Evolutionary conservation across 2,329 filamentous ascomycete species (phyloP).

Genomic region (Magnaporthiopsis poae): DNA sequence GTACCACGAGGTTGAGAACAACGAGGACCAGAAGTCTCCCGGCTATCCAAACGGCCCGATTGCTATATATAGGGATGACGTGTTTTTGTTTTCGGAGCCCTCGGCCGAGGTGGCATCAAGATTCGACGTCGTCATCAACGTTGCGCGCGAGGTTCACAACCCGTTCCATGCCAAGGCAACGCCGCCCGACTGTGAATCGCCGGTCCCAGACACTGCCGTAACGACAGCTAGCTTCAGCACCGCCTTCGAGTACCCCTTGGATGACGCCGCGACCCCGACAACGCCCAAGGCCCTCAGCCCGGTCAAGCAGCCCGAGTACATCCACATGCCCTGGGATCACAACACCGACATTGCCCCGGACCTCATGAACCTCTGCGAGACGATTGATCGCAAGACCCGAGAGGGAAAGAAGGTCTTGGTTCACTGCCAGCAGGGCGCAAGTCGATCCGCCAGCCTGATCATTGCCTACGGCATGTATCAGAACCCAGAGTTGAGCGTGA

Average conservation of each 20-base stretch:
- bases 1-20: conserved; percentile 57
- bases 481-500: conserved; percentile 65
- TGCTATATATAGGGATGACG: conserved; percentile 67
- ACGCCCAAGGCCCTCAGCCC: conserved; percentile 43
- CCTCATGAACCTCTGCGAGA: conserved; percentile 63
- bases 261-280: conserved; percentile 39
- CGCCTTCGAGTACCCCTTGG: conserved; percentile 47
- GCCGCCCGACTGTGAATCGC: conserved; percentile 29
- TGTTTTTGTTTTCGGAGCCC: conserved; percentile 72
- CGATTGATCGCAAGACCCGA: conserved; percentile 61
- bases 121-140: conserved; percentile 78
- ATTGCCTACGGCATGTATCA: conserved; percentile 78
- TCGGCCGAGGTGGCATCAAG: conserved; percentile 65
- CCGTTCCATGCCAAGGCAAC: conserved; percentile 44
- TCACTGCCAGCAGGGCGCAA: conserved; percentile 79
- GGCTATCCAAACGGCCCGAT: conserved; percentile 76
- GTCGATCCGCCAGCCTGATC: conserved; percentile 73
- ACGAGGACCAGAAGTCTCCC: conserved; percentile 70
- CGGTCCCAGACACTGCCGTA: conserved; percentile 45
- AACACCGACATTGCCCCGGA: conserved; percentile 77
- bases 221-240: conserved; percentile 50
- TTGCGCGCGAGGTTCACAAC: conserved; percentile 71
- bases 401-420: conserved; percentile 70
- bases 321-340: conserved; percentile 81
- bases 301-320: conserved; percentile 60